phyloP scores from a whole-genome alignment of 1,139 yeast species.

The Nadsonia commutata region DNA sequence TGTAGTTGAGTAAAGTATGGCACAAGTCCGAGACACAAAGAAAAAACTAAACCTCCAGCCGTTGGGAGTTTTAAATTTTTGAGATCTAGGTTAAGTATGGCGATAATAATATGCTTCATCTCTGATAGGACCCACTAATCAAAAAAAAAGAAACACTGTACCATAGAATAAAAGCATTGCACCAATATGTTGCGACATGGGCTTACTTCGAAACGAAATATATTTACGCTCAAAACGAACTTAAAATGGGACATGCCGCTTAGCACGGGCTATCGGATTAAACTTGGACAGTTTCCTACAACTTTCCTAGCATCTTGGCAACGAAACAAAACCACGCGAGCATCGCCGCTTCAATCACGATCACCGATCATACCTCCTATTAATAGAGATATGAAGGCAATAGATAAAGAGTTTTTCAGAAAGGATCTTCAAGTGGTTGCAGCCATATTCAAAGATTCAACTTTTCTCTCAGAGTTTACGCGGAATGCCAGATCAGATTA shows the following conservation, averaged over 20 bases:
- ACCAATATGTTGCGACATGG: no score
- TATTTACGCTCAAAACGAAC: no score
- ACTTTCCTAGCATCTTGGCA: no score
- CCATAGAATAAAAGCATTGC: no score
- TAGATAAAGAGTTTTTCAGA: constrained; percentile 53
- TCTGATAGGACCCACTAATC: neutral
- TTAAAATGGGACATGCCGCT: no score
- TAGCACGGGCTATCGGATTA: no score
- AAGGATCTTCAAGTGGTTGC: constrained; percentile 44
- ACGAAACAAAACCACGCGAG: neutral
- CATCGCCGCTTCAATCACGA: neutral
- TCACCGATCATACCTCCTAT: constrained; percentile 40
- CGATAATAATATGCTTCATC: neutral
- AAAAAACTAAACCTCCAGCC: neutral
- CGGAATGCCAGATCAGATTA: constrained; percentile 41
- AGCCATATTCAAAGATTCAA: constrained; percentile 57
- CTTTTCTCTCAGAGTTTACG: constrained; percentile 31
- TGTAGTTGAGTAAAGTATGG: neutral
- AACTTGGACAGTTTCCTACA: no score
- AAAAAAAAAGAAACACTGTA: no score
- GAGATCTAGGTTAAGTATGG: constrained; percentile 2
- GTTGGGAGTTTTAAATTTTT: constrained; percentile 1
- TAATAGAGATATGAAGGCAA: constrained; percentile 44
- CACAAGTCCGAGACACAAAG: neutral
- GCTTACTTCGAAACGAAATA: no score